Evolutionary conservation across 2,329 filamentous ascomycete species (phyloP), one percentile per base, ranked within the genome.

Genomic region (Zasmidium angulare): DNA sequence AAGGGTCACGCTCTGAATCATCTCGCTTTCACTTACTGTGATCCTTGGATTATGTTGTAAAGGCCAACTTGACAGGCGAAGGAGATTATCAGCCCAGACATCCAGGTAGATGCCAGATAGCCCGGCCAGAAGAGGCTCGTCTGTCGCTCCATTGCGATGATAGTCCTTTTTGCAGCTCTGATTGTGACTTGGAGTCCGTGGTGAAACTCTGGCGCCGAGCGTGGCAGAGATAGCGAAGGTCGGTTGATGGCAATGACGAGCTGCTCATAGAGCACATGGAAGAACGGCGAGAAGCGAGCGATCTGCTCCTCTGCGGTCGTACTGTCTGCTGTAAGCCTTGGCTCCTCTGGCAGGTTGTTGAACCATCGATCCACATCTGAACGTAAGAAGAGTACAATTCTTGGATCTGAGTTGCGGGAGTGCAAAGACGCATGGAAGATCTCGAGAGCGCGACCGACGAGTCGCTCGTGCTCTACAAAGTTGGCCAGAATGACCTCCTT

Each of bases 11-110:
- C 6, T 23, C 17, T 19, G 1, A 29, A 2, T 7, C 22, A 7
- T 2, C 43, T 11, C 4, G 19, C 6, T 11, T n/a, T n/a, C 12
- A 53, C 62, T 54, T 46, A 64, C 62, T 64, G 62, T 24, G 64
- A 66, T 48, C 64, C 66, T 56, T 68, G 64, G 2, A 46, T 55
- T 22, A 64, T 64, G 40, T 62, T 63, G 24, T 74, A 74, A 6
- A 71, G 57, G 10, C 67, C 65, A 21, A 75, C 62, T n/a, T 71
- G 66, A 36, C 66, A 67, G 6, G 73, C 71, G 58, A 75, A 75
- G 1, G 73, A 72, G 7, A 76, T 61, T 3, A 75, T 70, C 1
- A 77, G 64, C 7, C 75, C 74, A 6, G 72, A 69, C 72, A 76
- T 77, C 75, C 75, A 77, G 0, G 67, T 63, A 1, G 73, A 70